Conservation (phyloP, 768 basidiomycete species). For the Boletus speciosus region DNA sequence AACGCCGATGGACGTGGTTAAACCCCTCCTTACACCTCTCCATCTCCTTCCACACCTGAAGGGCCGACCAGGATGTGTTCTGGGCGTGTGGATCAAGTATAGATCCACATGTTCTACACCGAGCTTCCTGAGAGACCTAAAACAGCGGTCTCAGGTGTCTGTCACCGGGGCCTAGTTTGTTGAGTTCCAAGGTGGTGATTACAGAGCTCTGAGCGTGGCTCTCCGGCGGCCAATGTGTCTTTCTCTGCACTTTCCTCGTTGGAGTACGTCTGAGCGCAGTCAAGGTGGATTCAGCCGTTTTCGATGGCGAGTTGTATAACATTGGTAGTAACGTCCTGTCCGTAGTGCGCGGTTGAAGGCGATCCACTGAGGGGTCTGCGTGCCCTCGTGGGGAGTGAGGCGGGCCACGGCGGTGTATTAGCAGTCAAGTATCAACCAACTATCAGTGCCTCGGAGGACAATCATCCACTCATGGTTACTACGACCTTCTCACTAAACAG, state of each 20-base stretch:
- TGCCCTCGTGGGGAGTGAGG: not conserved
- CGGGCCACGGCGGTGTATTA: not conserved
- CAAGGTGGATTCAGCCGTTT: not conserved
- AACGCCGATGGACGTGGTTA: constrained; percentile 1
- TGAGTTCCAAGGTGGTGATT: not conserved
- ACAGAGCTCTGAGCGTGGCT: not conserved
- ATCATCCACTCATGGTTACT: too few species aligned
- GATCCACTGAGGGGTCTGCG: not conserved
- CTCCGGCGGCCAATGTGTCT: not conserved
- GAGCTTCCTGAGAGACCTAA: not conserved
- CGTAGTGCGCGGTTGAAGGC: not conserved
- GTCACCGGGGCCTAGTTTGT: not conserved
- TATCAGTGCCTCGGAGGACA: too few species aligned
- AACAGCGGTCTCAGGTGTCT: not conserved
- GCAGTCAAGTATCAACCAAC: not conserved
- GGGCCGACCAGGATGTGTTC: not conserved
- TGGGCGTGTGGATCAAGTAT: not conserved
- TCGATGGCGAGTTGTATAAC: not conserved
- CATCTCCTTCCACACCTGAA: not conserved
- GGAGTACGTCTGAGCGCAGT: constrained; percentile 2
- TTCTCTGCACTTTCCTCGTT: constrained; percentile 4
- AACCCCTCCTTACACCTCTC: constrained; percentile 1
- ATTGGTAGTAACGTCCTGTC: not conserved
- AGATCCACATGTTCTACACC: not conserved
- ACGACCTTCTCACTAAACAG: too few species aligned